phyloP scores from a whole-genome alignment of 1,139 yeast genomes.

The Geotrichum aggregatum region DNA sequence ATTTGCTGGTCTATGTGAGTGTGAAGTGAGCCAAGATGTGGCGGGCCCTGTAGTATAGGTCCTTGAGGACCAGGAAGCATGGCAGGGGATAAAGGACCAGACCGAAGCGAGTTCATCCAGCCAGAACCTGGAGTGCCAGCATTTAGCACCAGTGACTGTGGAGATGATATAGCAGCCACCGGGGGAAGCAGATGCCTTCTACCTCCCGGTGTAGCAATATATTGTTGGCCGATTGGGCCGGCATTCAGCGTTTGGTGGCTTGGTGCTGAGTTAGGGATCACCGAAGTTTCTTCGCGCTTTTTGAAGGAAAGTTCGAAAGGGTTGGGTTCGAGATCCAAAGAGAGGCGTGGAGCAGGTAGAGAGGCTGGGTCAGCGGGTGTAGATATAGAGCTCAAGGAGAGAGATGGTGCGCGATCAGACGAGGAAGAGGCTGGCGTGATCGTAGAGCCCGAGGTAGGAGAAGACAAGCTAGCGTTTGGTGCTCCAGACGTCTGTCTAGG shows the following conservation, averaged over 20 bases:
- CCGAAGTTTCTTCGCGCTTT: conserved; percentile 40
- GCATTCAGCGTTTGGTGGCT: conserved; percentile 4
- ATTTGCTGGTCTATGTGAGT: conserved; percentile 17
- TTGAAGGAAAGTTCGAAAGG: conserved; percentile 96
- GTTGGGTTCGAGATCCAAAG: conserved; percentile 81
- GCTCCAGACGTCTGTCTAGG: background rate
- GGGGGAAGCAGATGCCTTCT: conserved; percentile 37
- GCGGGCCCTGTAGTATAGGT: background rate
- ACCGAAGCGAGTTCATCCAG: conserved; percentile 32
- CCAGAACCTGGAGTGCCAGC: conserved; percentile 25
- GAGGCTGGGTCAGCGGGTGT: background rate
- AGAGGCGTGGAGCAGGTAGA: conserved; percentile 8
- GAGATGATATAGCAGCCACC: conserved; percentile 38
- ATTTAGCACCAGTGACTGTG: conserved; percentile 29
- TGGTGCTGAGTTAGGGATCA: conserved; percentile 24
- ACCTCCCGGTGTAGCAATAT: conserved; percentile 35
- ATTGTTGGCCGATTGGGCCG: conserved; percentile 18
- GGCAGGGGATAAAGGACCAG: conserved; percentile 38
- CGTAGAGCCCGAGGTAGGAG: background rate
- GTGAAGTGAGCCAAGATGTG: conserved; percentile 4
- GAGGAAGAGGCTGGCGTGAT: background rate
- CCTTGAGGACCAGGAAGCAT: conserved; percentile 36
- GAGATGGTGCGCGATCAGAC: background rate
- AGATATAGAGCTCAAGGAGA: background rate
- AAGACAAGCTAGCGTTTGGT: background rate